A percentile compares a stretch with the other conserved stretches of the same genome.
Conservation (phyloP, 345 rosid species). For the Salix purpurea region DNA sequence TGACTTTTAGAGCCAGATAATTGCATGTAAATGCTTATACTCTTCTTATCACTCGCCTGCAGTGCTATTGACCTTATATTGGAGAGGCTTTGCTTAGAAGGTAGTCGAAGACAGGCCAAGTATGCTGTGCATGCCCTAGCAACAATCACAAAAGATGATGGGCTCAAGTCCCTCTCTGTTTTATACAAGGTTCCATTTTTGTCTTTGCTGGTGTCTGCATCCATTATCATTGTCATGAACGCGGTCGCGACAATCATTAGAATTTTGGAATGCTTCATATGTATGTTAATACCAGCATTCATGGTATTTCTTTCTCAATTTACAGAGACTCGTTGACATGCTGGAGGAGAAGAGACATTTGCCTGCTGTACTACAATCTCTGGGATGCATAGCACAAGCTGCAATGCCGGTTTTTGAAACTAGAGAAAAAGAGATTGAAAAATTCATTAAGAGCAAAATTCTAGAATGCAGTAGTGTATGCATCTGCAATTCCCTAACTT, state of each 20-base stretch:
- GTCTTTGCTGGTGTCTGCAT: neutral
- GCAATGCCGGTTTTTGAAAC: conserved; percentile 98
- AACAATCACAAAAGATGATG: conserved; percentile 96
- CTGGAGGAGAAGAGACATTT: conserved; percentile 82
- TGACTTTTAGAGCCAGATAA: conserved; percentile 6
- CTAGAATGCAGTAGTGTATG: conserved; percentile 58
- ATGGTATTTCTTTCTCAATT: conserved; percentile 25
- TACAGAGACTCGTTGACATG: conserved; percentile 93
- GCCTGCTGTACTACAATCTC: conserved; percentile 87
- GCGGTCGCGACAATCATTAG: neutral
- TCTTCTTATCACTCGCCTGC: conserved; percentile 29
- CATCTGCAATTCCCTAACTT: conserved; percentile 19
- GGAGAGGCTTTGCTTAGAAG: conserved; percentile 92
- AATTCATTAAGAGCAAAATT: conserved; percentile 72
- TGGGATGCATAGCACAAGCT: conserved; percentile 96
- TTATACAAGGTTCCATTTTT: conserved; percentile 63
- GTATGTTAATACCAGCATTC: neutral
- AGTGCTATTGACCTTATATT: conserved; percentile 88
- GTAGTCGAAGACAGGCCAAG: conserved; percentile 89
- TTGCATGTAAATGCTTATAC: conserved; percentile 23
- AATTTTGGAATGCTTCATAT: neutral
- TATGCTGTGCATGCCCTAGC: conserved; percentile 97
- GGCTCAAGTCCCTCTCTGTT: conserved; percentile 92
- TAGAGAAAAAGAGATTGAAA: conserved; percentile 79
- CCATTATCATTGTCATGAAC: neutral